Evolutionary conservation across 768 basidiomycete genomes (phyloP).

Genomic region (Mrakia frigida): DNA sequence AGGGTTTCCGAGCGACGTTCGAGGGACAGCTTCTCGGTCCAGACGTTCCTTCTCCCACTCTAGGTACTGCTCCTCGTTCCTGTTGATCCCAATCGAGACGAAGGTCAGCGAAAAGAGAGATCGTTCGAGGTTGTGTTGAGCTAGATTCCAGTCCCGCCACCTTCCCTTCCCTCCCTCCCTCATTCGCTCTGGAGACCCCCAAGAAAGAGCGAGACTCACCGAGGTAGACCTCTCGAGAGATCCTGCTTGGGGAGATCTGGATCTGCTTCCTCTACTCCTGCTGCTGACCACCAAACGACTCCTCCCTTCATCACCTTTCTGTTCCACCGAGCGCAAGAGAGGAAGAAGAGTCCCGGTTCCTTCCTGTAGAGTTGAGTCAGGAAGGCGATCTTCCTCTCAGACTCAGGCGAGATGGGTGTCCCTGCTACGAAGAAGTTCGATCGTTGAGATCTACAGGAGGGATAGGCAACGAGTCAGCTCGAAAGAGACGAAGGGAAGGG

Average conservation of each 20-base stretch:
- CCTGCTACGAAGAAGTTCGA: neutral
- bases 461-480: neutral
- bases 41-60: neutral
- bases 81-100: neutral
- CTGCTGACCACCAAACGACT: neutral
- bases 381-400: neutral
- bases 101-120: neutral
- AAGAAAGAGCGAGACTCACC: neutral
- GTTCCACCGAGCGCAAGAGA: neutral
- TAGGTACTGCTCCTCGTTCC: neutral
- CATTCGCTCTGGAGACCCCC: neutral
- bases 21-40: neutral
- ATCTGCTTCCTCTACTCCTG: neutral
- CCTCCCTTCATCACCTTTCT: neutral
- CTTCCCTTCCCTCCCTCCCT: neutral
- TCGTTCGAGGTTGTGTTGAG: neutral
- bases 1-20: neutral
- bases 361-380: neutral
- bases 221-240: neutral
- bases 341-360: neutral
- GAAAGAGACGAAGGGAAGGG: neutral
- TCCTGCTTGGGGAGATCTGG: neutral
- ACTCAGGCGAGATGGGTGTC: neutral
- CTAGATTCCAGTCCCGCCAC: conserved; percentile 10
- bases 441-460: neutral